Evolutionary conservation across 2,329 filamentous ascomycete genomes (phyloP).

Genomic region (Bipolaris cookei): DNA sequence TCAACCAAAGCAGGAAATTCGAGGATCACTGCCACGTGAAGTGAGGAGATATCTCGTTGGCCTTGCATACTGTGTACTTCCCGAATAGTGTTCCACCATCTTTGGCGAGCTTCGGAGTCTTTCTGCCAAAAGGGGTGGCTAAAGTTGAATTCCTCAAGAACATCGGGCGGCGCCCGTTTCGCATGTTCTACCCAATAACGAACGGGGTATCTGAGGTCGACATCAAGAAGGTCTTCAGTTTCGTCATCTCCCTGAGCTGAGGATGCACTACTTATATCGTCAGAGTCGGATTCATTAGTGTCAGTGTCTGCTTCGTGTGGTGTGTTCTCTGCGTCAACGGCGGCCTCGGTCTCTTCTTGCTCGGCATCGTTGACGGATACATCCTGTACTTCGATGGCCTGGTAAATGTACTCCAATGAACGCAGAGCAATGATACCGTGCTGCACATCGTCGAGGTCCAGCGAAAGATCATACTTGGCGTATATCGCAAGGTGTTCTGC

Average conservation of each 20-base stretch:
- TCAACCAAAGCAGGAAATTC: constrained; percentile 27
- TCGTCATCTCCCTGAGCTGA: background rate
- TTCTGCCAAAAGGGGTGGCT: constrained; percentile 26
- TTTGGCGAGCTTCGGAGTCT: constrained; percentile 18
- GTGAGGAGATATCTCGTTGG: constrained; percentile 21
- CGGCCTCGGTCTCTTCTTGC: background rate
- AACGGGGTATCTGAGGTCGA: constrained; percentile 25
- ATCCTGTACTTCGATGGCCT: constrained; percentile 11
- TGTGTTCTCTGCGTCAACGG: background rate
- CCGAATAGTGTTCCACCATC: constrained; percentile 27
- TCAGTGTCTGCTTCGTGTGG: background rate
- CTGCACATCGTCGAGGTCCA: constrained; percentile 29
- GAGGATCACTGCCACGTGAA: constrained; percentile 29
- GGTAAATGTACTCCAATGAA: constrained; percentile 27
- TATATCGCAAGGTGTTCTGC: constrained; percentile 28
- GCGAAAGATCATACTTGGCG: constrained; percentile 26
- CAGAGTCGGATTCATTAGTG: background rate
- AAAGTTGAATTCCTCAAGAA: constrained; percentile 30
- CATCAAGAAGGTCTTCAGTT: constrained; percentile 4
- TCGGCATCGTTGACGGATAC: background rate
- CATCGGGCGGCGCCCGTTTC: constrained; percentile 26
- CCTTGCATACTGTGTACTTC: constrained; percentile 17
- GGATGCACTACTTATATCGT: background rate
- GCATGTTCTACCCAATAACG: constrained; percentile 36
- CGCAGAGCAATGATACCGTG: constrained; percentile 35